Evolutionary conservation across 2,329 filamentous ascomycete species (phyloP), one percentile per base, ranked within the genome.

Genomic region (Pseudogymnoascus sp.): DNA sequence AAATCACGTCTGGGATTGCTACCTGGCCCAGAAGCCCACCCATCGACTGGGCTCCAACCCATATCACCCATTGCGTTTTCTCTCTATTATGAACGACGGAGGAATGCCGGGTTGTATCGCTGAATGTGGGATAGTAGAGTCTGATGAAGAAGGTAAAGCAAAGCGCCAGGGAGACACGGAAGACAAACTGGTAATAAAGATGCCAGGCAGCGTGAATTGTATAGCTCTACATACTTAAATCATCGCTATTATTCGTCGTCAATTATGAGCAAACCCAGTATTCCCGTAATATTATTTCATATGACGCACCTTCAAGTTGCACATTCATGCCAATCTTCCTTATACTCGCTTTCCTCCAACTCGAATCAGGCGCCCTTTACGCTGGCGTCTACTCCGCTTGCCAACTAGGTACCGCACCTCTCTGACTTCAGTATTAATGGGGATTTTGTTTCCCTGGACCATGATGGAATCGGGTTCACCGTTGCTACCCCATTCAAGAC

Each of bases 1-100:
- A 8, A 26, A 56, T n/a, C 50, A 13, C 16, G 50, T 19, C n/a
- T 56, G 50, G 50, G 50, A 10, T 56, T 56, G n/a, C 11, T 14
- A 33, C 50, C 50, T 35, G 50, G 50, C 21, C 50, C 50, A 56
- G 50, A 56, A 33, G 50, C 16, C 50, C 50, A 56, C 50, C 50
- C 50, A 56, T 56, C 50, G 7, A 33, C 29, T 56, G 50, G 50
- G 24, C 50, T 56, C 50, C 50, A 56, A 19, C 50, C 50, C 16
- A 56, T 56, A 33, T 56, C 50, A 6, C 50, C 50, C 50, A 56
- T 56, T 5, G 29, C 16, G n/a, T 56, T 13, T 11, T 33, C 29
- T 33, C 11, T 33, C 16, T 29, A 29, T 56, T 56, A 19, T 56
- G 29, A 35, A 56, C 4, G 6, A 19, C 8, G 7, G 11, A 19